Base-by-base conservation (phyloP, 208 protist genomes). In the Trypanosoma avium region DNA sequence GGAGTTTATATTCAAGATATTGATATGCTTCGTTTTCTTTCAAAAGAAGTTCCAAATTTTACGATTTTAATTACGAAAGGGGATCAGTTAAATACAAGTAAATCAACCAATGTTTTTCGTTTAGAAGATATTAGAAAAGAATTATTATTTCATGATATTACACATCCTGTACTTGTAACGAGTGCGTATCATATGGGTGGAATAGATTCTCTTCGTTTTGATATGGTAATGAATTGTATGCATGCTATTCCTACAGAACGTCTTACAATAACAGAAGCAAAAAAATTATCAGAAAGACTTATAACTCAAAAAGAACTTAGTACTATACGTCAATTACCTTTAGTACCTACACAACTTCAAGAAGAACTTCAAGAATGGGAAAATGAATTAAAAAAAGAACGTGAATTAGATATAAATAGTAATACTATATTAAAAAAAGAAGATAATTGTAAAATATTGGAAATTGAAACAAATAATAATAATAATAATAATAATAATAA, bases 51-150 rank as follows among this genome's bases (percentile, higher is more conserved):
- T 22, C 90, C 90, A 24, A 93, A 93, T 66, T 93, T 93, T 56
- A 95, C 90, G 19, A 95, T 95, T 75, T 78, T 95, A 24, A 62
- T 95, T 38, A 95, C 90, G 19, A 95, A 95, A 46, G 86, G 79
- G 1, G 90, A 95, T 26, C 75, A 90, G 33, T 68, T 95, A 26
- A 80, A 88, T 30, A 73, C 36, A 7, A 60, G 64, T 12, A 35
- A 65, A 48, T 56, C 61, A 49, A 19, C 63, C 26, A 74, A 63
- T 12, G 33, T 57, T 10, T 75, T 91, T 40, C 58, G 73, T 12
- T 49, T 92, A 32, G 75, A 84, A 17, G 86, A 95, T 60, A 63
- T 95, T 12, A 79, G 77, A n/a, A 79, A 84, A 53, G 90, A 95
- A 59, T 77, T 95, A 10, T 35, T 88, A 30, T 82, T 81, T 67